Evolutionary conservation across 2,329 filamentous ascomycete species (phyloP).

Genomic region (Akanthomyces lecanii): DNA sequence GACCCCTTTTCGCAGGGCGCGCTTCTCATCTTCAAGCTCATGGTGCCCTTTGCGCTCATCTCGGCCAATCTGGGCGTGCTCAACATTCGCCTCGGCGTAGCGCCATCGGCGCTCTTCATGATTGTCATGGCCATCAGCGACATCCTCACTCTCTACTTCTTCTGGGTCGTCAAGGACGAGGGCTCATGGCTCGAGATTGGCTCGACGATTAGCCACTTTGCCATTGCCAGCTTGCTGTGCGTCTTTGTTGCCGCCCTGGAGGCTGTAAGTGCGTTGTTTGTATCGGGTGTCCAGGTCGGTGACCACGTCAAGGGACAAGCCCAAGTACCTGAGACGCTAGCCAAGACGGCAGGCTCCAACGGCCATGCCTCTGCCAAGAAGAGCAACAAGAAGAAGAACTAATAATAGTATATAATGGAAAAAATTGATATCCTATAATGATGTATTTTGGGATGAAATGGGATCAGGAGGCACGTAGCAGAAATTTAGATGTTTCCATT

Average conservation of each 20-base stretch:
- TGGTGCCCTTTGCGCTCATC: slow-evolving; percentile 89
- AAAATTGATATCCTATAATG: neutral
- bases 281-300: slow-evolving; percentile 71
- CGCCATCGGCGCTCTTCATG: slow-evolving; percentile 89
- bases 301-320: slow-evolving; percentile 15
- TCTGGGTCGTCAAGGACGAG: slow-evolving; percentile 95
- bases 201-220: slow-evolving; percentile 92
- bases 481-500: neutral
- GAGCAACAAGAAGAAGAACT: slow-evolving; percentile 13
- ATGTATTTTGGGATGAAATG: neutral
- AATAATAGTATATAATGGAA: neutral
- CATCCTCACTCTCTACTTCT: slow-evolving; percentile 90
- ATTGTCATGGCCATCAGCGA: slow-evolving; percentile 88
- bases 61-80: slow-evolving; percentile 92
- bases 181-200: slow-evolving; percentile 97
- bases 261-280: slow-evolving; percentile 76
- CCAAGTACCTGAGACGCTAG: neutral
- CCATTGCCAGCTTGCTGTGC: slow-evolving; percentile 83
- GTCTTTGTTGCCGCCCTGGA: slow-evolving; percentile 89
- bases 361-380: slow-evolving; percentile 6
- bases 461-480: neutral
- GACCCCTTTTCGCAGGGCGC: slow-evolving; percentile 89
- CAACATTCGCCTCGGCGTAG: slow-evolving; percentile 77
- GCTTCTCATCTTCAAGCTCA: slow-evolving; percentile 79
- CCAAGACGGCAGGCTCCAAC: neutral